Evolutionary conservation across 2,329 filamentous ascomycete genomes (phyloP).

Genomic region (Orbilia brochopaga): DNA sequence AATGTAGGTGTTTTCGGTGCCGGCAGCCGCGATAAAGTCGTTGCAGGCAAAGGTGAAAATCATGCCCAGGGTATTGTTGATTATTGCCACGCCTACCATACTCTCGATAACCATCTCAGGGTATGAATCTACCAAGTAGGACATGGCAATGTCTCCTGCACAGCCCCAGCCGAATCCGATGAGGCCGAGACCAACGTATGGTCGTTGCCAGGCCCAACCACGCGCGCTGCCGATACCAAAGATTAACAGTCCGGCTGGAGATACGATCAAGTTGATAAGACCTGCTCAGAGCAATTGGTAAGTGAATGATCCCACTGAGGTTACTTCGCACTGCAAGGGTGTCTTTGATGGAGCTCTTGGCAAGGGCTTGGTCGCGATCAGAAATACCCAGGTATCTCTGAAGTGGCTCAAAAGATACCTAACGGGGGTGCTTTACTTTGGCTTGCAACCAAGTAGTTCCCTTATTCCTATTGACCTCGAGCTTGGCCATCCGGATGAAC

Average conservation of each 20-base stretch:
- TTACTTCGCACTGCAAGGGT: too few species aligned
- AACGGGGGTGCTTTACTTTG: too few species aligned
- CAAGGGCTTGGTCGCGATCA: too few species aligned
- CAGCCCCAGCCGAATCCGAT: conserved; percentile 68
- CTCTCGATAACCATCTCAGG: conserved; percentile 66
- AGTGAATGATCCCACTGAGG: too few species aligned
- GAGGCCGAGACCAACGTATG: conserved; percentile 65
- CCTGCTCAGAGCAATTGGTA: too few species aligned
- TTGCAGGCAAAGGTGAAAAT: conserved; percentile 64
- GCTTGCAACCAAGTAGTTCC: too few species aligned
- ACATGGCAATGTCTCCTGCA: conserved; percentile 65
- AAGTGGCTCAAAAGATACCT: too few species aligned
- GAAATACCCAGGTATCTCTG: too few species aligned
- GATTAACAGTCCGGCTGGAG: conserved; percentile 63
- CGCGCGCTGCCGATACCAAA: conserved; percentile 64
- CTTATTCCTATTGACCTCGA: too few species aligned
- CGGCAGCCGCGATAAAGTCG: conserved; percentile 62
- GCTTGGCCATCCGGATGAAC: too few species aligned
- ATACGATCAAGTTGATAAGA: conserved; percentile 62
- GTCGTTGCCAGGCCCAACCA: conserved; percentile 64
- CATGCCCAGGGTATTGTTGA: conserved; percentile 65
- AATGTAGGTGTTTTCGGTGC: conserved; percentile 62
- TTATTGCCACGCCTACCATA: conserved; percentile 66
- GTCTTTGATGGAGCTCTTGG: too few species aligned
- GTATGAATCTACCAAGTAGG: conserved; percentile 65